phyloP scores from a whole-genome alignment of 345 rosid genomes.

The Aquilaria malaccensis region DNA sequence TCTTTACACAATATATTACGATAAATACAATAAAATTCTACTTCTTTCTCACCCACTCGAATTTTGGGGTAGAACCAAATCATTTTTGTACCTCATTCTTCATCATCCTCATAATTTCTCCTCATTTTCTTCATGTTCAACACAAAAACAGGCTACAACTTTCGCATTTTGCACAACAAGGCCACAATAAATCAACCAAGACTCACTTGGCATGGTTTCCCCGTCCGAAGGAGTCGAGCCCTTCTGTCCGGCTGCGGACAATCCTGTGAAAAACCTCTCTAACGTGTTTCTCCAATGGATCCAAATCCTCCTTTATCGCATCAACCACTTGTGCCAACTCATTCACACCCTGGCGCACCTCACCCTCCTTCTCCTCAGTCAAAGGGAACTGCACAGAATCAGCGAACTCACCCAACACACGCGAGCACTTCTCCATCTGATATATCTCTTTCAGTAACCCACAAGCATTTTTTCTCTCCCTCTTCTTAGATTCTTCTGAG shows the following conservation, averaged over 20 bases:
- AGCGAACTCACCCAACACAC: slow-evolving; percentile 50
- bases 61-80: slow-evolving; percentile 9
- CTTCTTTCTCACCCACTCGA: slow-evolving; percentile 14
- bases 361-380: slow-evolving; percentile 39
- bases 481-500: slow-evolving; percentile 60
- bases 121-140: slow-evolving; percentile 3
- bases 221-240: slow-evolving; percentile 51
- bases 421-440: slow-evolving; percentile 51
- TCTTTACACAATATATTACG: slow-evolving; percentile 36
- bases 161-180: not conserved
- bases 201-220: slow-evolving; percentile 20
- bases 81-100: not conserved
- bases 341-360: slow-evolving; percentile 44
- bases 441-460: slow-evolving; percentile 78
- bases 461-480: slow-evolving; percentile 59
- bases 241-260: slow-evolving; percentile 65
- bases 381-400: slow-evolving; percentile 65
- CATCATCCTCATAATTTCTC: not conserved
- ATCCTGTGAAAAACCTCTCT: slow-evolving; percentile 69
- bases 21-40: slow-evolving; percentile 20
- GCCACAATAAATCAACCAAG: not conserved
- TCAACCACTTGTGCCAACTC: slow-evolving; percentile 46
- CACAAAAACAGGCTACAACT: slow-evolving; percentile 2
- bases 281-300: slow-evolving; percentile 71
- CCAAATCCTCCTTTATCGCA: slow-evolving; percentile 47